Percentiles rank a stretch among this genome's conserved stretches.
phyloP scores from a whole-genome alignment of 2,329 filamentous ascomycete genomes.

The Stagonosporopsis vannaccii region DNA sequence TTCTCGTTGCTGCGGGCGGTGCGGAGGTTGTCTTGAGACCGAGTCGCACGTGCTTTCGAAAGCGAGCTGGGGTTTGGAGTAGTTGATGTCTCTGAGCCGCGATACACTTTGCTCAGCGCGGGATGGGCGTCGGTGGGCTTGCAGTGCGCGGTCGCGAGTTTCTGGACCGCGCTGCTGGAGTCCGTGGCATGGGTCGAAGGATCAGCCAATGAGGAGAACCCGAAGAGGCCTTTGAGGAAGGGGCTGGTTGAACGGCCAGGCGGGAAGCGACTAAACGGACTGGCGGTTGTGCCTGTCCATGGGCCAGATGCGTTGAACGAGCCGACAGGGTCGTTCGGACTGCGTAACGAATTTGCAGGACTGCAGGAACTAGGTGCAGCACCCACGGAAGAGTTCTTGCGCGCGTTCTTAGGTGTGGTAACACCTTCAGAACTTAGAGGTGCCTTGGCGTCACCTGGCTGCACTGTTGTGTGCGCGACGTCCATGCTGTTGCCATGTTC shows the following conservation, averaged over 20 bases:
- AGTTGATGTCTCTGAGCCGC: not conserved
- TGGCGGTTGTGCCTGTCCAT: conserved; percentile 1
- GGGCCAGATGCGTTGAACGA: not conserved
- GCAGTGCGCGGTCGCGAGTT: not conserved
- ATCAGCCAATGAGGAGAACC: conserved; percentile 5
- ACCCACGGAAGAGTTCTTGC: conserved; percentile 4
- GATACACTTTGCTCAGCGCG: conserved; percentile 4
- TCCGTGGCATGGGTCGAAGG: not conserved
- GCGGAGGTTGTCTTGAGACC: not conserved
- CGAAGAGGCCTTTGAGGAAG: conserved; percentile 9
- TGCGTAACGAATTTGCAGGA: not conserved
- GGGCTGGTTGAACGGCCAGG: not conserved
- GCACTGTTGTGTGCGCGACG: conserved; percentile 23
- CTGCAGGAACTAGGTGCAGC: not conserved
- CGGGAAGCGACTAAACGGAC: not conserved
- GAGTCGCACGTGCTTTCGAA: not conserved
- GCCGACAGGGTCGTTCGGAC: not conserved
- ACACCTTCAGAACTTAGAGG: conserved; percentile 3
- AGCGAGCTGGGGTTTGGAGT: not conserved
- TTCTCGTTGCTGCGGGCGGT: not conserved
- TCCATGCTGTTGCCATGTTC: conserved; percentile 23
- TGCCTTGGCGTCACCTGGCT: conserved; percentile 7
- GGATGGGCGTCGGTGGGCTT: not conserved
- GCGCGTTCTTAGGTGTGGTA: not conserved
- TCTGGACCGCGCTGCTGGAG: not conserved